Base-by-base conservation (phyloP, 2,329 filamentous ascomycete genomes). In the Talaromyces sp. region DNA sequence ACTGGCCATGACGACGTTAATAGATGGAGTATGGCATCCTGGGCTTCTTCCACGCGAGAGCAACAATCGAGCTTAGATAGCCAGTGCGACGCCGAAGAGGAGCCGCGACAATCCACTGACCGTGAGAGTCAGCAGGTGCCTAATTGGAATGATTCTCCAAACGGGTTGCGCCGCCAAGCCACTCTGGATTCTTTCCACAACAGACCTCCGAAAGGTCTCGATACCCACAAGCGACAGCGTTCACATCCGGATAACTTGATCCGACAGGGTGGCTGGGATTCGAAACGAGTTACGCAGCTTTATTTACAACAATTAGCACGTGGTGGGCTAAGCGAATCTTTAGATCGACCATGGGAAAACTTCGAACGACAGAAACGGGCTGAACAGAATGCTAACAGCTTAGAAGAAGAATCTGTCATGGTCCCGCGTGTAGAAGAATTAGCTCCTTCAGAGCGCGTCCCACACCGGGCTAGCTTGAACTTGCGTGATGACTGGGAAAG, bases 221-320 rank as follows among this genome's bases (percentile, higher is more conserved):
- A 76, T 27, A 77, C 66, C 65, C 75, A 72, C 58, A 71, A 65
- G 59, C 67, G 54, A 62, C 72, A 79, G 37, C 79, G 80, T 60
- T 77, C 80, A 60, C 72, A 76, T 57, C 72, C 74, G 5, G 77
- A 81, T 65, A 81, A 82, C 60, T 73, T 87, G 62, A 83, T 82
- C n/a, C 81, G 82, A 67, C 78, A 83, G 65, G 81, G 81, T 8
- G 79, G 81, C 39, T 86, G 83, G 81, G 82, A 84, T 60, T 82
- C 83, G 1, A 83, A 82, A 64, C 82, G 83, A 64, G 82, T 83
- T 2, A 84, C 82, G 3, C 82, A 84, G 66, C 78, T 84, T n/a
- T 86, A 84, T 71, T 72, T 87, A 5, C 80, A 84, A 64, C 78
- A 84, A 66, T 71, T 83, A 66, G 75, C 78, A 16, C 73, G 74